Base-by-base conservation (phyloP, 148 eudicot genomes). In the Rhododendron ferrugineum region DNA sequence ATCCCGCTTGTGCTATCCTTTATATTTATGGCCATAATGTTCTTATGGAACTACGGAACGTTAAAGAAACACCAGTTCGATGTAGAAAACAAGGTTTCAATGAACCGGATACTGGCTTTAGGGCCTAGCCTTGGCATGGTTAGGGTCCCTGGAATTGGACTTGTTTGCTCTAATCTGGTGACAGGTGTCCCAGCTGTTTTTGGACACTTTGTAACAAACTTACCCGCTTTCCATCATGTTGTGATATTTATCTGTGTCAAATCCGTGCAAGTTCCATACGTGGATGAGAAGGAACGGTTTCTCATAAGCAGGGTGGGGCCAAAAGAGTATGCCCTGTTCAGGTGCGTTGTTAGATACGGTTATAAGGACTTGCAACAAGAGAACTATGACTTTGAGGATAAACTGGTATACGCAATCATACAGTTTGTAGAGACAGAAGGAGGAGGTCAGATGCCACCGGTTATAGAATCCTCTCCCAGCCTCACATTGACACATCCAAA, bases 181-280 rank as follows among this genome's bases (percentile, higher is more conserved):
- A 89, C 88, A 1, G 95, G 95, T 4, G 88, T 93, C 81, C 95
- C 95, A 6, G 92, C 94, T 5, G 89, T 92, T 22, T 93, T 93
- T 77, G 93, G 92, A 26, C 94, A 92, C 82, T 93, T 93, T 40
- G 91, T 93, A 14, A 93, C 95, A 23, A 93, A 93, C 89, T 90
- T 93, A 32, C 95, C 94, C 3, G 95, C 95, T 76, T 91, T 93
- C 66, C 95, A 93, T 86, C 91, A 90, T n/a, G 90, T 93, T 75
- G 79, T 93, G 64, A 89, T 92, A 58, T 89, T 93, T 20, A 92
- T 91, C 10, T 92, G 94, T 47, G 84, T 93, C 20, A 93, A 93
- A 83, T 89, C 90, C 0, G 90, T 92, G 32, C 95, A 90, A 46
- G 92, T 91, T 73, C 92, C 94, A 3, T 46, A 87, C 68, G 88